Evolutionary conservation across 306 rosid species (phyloP).

Genomic region (Notholithocarpus densiflorus): DNA sequence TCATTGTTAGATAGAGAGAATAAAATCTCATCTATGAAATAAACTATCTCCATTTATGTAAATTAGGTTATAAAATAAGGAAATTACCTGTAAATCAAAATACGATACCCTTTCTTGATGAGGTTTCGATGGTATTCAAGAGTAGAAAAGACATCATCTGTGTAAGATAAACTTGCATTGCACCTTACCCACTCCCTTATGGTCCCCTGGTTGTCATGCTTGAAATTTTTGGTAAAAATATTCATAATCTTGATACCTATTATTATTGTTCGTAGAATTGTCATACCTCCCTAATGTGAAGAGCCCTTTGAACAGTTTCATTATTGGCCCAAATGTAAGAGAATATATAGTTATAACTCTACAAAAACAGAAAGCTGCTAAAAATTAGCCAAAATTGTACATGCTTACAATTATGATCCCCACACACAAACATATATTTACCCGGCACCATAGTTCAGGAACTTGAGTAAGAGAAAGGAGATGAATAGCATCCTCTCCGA

Average conservation of each 20-base stretch:
- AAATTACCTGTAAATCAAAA: constrained; percentile 20
- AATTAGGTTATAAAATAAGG: background rate
- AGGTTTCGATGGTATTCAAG: constrained; percentile 12
- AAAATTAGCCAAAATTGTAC: background rate
- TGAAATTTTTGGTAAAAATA: background rate
- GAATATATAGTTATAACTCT: constrained; percentile 3
- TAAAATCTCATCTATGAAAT: no score
- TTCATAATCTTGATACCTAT: no score
- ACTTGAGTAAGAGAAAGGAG: background rate
- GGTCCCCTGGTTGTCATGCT: constrained; percentile 24
- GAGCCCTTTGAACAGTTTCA: constrained; percentile 12
- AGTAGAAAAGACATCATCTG: background rate
- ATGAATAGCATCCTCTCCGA: background rate
- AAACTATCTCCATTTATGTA: background rate
- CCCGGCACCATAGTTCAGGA: background rate
- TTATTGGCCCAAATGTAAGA: constrained; percentile 24
- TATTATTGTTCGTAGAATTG: background rate
- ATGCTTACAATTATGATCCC: background rate
- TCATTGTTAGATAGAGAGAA: no score
- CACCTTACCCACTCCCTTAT: constrained; percentile 25
- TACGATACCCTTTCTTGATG: constrained; percentile 1
- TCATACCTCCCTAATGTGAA: constrained; percentile 18
- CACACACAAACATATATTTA: background rate
- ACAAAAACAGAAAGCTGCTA: background rate
- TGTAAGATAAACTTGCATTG: constrained; percentile 6